phyloP scores from a whole-genome alignment of 805 yeast species.

The Candida maesae region DNA sequence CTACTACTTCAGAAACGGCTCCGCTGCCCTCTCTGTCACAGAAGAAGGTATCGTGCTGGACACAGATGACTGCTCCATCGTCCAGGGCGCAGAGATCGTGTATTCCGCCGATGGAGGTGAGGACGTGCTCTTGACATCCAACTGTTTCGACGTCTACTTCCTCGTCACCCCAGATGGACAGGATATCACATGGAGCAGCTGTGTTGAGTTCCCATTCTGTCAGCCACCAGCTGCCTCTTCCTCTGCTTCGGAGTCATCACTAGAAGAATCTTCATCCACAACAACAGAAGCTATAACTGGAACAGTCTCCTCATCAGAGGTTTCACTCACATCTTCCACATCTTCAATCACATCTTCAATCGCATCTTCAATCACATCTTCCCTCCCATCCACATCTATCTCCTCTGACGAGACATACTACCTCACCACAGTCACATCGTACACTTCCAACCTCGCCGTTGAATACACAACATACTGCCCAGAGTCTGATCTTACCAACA shows the following conservation, averaged over 20 bases:
- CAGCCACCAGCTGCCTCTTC: constrained; percentile 10
- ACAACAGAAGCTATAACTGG: not conserved
- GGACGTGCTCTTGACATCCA: constrained; percentile 20
- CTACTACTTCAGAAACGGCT: constrained; percentile 22
- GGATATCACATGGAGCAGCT: constrained; percentile 21
- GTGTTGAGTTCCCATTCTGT: constrained; percentile 27
- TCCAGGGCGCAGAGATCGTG: constrained; percentile 22
- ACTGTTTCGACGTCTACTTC: constrained; percentile 24
- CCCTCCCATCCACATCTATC: not conserved
- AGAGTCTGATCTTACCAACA: constrained; percentile 4
- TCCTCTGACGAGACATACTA: constrained; percentile 13
- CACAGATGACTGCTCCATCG: constrained; percentile 12
- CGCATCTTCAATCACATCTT: constrained; percentile 3
- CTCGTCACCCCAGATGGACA: constrained; percentile 15
- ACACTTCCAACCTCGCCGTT: constrained; percentile 8
- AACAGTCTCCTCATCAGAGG: constrained; percentile 1
- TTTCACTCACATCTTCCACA: not conserved
- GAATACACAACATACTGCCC: constrained; percentile 23
- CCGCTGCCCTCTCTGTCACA: constrained; percentile 9
- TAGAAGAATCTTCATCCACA: not conserved
- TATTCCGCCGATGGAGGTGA: constrained; percentile 16
- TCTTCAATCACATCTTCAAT: constrained; percentile 5
- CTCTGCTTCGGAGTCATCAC: constrained; percentile 2
- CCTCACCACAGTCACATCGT: constrained; percentile 18
- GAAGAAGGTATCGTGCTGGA: constrained; percentile 17